A percentile compares a stretch with the other conserved stretches of the same genome.
phyloP scores from a whole-genome alignment of 2,329 filamentous ascomycete species.

The Endoconidiophora laricicola region DNA sequence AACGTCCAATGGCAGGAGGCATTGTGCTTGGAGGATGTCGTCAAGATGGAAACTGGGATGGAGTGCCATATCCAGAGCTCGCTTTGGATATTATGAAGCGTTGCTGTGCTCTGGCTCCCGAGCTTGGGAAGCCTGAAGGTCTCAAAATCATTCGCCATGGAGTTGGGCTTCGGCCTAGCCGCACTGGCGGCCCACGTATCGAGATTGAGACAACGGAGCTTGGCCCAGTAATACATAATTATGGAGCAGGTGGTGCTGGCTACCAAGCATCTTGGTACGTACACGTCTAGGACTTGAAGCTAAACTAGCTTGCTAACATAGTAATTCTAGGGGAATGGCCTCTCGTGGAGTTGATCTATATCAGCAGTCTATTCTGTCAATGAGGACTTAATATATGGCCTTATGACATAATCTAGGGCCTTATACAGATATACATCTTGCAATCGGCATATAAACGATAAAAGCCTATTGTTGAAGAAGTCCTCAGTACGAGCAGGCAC shows the following conservation, averaged over 20 bases:
- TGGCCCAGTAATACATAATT: conserved; percentile 17
- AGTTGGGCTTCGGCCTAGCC: conserved; percentile 20
- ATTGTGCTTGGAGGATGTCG: conserved; percentile 21
- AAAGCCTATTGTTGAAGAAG: too few species aligned
- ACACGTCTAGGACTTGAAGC: not conserved
- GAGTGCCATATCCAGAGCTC: conserved; percentile 18
- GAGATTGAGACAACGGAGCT: conserved; percentile 17
- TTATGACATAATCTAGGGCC: too few species aligned
- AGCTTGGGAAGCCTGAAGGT: conserved; percentile 20
- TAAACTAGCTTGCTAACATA: not conserved
- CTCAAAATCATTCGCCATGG: conserved; percentile 20
- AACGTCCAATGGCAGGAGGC: conserved; percentile 22
- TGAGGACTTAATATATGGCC: too few species aligned
- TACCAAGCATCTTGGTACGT: conserved; percentile 18
- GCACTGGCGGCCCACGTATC: conserved; percentile 19
- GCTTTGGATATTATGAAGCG: conserved; percentile 20
- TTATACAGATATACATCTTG: too few species aligned
- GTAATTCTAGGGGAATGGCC: conserved; percentile 18
- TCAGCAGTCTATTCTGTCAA: too few species aligned
- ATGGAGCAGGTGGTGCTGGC: conserved; percentile 18
- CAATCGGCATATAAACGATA: too few species aligned
- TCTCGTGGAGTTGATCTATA: not conserved
- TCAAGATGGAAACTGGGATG: conserved; percentile 20
- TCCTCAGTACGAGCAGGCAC: too few species aligned
- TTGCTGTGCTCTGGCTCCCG: conserved; percentile 21